Evolutionary conservation across 441 rosid genomes (phyloP).

Genomic region (Gossypium aridum): DNA sequence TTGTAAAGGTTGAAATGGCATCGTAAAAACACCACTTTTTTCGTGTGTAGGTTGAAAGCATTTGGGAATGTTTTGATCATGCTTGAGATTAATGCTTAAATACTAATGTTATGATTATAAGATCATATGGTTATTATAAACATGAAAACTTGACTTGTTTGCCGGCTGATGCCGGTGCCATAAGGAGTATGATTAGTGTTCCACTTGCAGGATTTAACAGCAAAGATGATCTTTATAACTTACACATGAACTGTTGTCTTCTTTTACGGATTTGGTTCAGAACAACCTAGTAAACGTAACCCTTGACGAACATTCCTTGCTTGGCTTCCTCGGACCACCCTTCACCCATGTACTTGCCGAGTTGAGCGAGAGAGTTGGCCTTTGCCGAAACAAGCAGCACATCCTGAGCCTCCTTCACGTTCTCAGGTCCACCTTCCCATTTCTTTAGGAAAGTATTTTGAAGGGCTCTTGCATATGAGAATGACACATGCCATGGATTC

Average conservation of each 20-base stretch:
- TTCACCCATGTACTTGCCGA: conserved; percentile 77
- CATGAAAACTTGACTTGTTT: neutral
- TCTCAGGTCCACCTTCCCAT: conserved; percentile 79
- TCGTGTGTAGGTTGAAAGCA: neutral
- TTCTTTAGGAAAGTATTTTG: conserved; percentile 89
- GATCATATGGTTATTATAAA: neutral
- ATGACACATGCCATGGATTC: conserved; percentile 89
- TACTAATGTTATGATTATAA: neutral
- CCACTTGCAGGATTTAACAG: neutral
- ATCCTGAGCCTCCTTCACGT: conserved; percentile 73
- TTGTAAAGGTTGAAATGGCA: neutral
- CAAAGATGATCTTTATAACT: neutral
- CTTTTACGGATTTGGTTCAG: neutral
- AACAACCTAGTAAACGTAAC: conserved; percentile 51
- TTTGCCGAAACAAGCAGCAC: conserved; percentile 54
- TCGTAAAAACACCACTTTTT: neutral
- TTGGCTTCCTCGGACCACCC: conserved; percentile 95
- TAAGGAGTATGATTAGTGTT: neutral
- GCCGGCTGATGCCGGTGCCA: neutral
- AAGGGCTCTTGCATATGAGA: conserved; percentile 86
- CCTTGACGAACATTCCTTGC: conserved; percentile 78
- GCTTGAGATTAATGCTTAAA: neutral
- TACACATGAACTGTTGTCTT: neutral
- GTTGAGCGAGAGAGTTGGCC: conserved; percentile 94
- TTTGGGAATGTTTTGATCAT: neutral